Evolutionary conservation across 1,284 basidiomycete species (phyloP), one percentile per base, ranked within the genome.

Genomic region (Xanthoconium separans): DNA sequence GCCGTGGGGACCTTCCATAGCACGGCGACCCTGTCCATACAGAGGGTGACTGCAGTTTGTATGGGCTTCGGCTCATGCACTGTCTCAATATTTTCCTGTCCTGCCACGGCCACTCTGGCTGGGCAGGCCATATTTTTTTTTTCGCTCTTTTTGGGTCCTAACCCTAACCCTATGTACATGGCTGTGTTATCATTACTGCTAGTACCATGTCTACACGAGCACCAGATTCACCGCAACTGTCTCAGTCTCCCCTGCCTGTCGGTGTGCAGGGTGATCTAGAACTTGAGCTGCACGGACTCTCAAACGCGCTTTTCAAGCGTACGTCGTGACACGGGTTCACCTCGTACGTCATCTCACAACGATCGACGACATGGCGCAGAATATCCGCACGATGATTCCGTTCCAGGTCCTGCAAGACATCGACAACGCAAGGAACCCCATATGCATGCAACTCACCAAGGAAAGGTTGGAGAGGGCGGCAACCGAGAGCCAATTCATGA

Each of bases 401-500:
- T 75, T 87, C 68, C 85, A 90, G 66, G 78, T 89, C 27, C 71
- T 91, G 18, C 75, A 78, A 36, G 87, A 91, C 58, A 85, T 92
- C 53, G 91, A 93, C 72, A 84, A 83, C 60, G 78, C 85, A 11
- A 80, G 83, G 53, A 92, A 93, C 65, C 90, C 90, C n/a, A n/a
- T n/a, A n/a, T n/a, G n/a, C 3, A 86, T 89, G 81, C 79, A 83
- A 61, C 75, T 91, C 56, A 92, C 90, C 12, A 82, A 83, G 56
- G 88, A 92, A 57, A 77, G 85, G 44, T 69, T 92, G 13, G 90
- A 93, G 68, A 79, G 89, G 47, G 82, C 89, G 1, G 87, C 89
- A 22, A 88, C 88, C 1, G 90, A 92, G 72, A 93, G 93, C 66
- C 89, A 91, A 68, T 92, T 91, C 63, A 90, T 92, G 81, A 91